phyloP scores from a whole-genome alignment of 2,329 filamentous ascomycete species.

The Beauveria pseudobassiana region DNA sequence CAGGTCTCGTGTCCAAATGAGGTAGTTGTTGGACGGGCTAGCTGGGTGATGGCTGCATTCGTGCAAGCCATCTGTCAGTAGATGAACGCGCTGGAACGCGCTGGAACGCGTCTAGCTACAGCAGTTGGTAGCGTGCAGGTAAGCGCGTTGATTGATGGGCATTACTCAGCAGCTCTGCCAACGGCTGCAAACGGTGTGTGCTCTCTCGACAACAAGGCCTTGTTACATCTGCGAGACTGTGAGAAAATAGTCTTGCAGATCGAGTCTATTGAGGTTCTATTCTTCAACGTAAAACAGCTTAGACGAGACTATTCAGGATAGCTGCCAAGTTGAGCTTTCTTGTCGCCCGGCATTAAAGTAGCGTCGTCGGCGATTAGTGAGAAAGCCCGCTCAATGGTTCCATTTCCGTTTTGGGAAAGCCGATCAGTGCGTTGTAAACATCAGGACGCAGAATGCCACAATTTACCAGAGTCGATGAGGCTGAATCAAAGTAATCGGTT shows the following conservation, averaged over 20 bases:
- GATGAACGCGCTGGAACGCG: not conserved
- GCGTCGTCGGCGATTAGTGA: no score
- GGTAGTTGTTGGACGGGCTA: not conserved
- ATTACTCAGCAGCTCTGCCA: not conserved
- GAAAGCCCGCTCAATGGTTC: not conserved
- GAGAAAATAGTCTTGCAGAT: no score
- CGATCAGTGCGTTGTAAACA: not conserved
- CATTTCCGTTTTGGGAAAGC: not conserved
- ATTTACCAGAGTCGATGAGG: no score
- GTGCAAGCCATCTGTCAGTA: not conserved
- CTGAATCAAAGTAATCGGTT: no score
- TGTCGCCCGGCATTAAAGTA: not conserved
- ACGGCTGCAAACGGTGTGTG: not conserved
- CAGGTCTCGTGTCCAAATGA: not conserved
- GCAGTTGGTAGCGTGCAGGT: not conserved
- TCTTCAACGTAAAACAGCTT: not conserved
- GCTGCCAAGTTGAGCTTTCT: not conserved
- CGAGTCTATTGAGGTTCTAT: no score
- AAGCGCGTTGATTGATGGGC: not conserved
- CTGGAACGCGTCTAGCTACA: not conserved
- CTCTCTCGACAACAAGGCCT: not conserved
- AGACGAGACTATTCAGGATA: not conserved
- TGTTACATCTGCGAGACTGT: no score
- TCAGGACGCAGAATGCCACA: no score
- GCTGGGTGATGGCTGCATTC: not conserved